These are phyloP conservation scores for Bretschneidera sinensis DNA, from an alignment of 345 rosid genomes.

Conservation along the genomic window DNA sequence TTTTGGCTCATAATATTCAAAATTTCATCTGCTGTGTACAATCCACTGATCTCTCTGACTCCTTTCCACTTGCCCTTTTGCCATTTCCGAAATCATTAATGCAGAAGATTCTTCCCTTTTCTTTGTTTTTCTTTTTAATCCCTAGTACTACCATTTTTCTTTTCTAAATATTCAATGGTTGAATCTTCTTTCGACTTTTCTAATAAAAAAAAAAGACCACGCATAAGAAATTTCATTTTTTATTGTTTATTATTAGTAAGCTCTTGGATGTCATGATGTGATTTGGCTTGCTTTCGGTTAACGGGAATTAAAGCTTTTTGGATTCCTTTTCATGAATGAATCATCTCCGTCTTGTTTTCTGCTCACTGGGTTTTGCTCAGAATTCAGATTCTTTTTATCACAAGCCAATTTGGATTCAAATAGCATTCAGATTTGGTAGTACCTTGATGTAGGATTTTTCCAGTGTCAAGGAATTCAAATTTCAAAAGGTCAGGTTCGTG, in stretches of 20 bases:
- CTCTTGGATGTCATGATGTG: conserved; percentile 19
- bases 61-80: too few relatives aligned
- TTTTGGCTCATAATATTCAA: too few relatives aligned
- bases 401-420: neutral
- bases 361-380: neutral
- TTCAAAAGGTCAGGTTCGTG: conserved; percentile 11
- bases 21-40: too few relatives aligned
- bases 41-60: too few relatives aligned
- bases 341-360: conserved; percentile 1
- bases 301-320: conserved; percentile 12
- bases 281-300: conserved; percentile 18
- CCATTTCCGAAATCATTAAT: too few relatives aligned
- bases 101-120: too few relatives aligned
- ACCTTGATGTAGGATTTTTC: too few relatives aligned
- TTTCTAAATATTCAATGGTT: too few relatives aligned
- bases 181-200: too few relatives aligned
- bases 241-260: neutral
- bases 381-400: conserved; percentile 11
- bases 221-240: neutral
- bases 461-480: neutral
- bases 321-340: conserved; percentile 14
- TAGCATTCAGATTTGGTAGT: neutral
- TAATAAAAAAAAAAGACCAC: too few relatives aligned
- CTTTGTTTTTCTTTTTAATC: too few relatives aligned
- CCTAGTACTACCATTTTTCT: too few relatives aligned